These are phyloP conservation scores for Talaromyces funiculosus DNA, from an alignment of 2,329 filamentous ascomycete genomes.

Conservation along the genomic window DNA sequence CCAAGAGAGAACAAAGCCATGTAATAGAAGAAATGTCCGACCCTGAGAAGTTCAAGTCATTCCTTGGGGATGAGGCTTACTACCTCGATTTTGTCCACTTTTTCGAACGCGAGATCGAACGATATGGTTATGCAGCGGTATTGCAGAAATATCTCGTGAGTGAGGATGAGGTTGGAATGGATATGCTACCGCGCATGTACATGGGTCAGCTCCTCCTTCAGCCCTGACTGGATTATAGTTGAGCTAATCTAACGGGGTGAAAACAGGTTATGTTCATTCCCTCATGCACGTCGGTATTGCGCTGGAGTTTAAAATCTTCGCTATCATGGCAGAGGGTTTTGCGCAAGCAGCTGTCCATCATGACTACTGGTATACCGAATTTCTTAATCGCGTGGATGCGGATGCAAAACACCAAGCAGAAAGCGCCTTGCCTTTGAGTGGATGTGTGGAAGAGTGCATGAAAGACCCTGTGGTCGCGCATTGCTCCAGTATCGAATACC, in stretches of 20 bases:
- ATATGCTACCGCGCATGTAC: slow-evolving; percentile 3
- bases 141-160: slow-evolving; percentile 16
- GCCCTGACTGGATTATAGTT: no score
- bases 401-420: background rate
- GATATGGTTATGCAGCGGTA: slow-evolving; percentile 13
- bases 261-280: slow-evolving; percentile 16
- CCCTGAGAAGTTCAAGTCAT: background rate
- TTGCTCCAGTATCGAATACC: slow-evolving; percentile 1
- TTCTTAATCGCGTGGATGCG: background rate
- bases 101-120: slow-evolving; percentile 13
- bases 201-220: slow-evolving; percentile 1
- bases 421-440: background rate
- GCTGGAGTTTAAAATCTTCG: slow-evolving; percentile 22
- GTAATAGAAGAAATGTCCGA: slow-evolving; percentile 2
- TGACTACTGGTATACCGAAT: slow-evolving; percentile 16
- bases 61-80: slow-evolving; percentile 1
- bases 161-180: slow-evolving; percentile 1
- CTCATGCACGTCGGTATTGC: slow-evolving; percentile 24
- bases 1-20: background rate
- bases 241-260: no score
- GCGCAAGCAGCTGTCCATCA: slow-evolving; percentile 20
- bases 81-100: slow-evolving; percentile 4
- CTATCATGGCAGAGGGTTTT: slow-evolving; percentile 22
- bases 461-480: background rate
- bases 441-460: background rate